Evolutionary conservation across 202 grass and related monocot genomes (phyloP).

Genomic region (Digitaria exilis): DNA sequence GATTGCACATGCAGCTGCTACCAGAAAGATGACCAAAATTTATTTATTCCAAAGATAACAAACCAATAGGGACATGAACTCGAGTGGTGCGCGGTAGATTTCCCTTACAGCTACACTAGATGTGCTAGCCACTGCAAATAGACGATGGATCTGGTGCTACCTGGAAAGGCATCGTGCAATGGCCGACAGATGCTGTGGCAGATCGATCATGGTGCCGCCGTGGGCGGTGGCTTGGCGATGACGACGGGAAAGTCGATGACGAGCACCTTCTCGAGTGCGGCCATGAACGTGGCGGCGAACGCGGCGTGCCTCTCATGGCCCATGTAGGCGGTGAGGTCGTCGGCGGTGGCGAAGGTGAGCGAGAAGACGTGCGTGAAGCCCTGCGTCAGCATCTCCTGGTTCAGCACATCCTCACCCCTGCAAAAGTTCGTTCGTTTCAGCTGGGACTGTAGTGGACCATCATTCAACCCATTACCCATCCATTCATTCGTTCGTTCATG

Average conservation of each 20-base stretch:
- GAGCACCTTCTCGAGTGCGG: conserved; percentile 58
- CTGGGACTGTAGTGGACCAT: too few species aligned
- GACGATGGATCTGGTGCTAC: conserved; percentile 7
- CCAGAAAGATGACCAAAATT: conserved; percentile 26
- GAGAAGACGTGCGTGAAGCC: conserved; percentile 80
- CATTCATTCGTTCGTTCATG: background rate
- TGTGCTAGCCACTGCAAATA: background rate
- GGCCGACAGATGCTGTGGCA: too few species aligned
- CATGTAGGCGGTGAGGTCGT: conserved; percentile 45
- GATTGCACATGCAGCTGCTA: background rate
- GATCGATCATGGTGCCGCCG: background rate
- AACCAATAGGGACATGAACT: background rate
- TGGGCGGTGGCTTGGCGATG: conserved; percentile 38
- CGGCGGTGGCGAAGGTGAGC: conserved; percentile 45
- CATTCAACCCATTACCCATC: background rate
- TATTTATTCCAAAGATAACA: conserved; percentile 43
- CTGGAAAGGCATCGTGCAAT: conserved; percentile 1
- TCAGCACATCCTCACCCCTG: conserved; percentile 60
- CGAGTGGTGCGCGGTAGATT: conserved; percentile 35
- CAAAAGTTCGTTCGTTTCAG: background rate
- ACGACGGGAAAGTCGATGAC: conserved; percentile 44
- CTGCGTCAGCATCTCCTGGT: conserved; percentile 60
- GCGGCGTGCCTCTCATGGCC: conserved; percentile 54
- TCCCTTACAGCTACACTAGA: conserved; percentile 2
- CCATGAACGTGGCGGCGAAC: conserved; percentile 60